These are phyloP conservation scores for Aureobasidium pullulans DNA, from an alignment of 2,329 filamentous ascomycete species.

Conservation along the genomic window DNA sequence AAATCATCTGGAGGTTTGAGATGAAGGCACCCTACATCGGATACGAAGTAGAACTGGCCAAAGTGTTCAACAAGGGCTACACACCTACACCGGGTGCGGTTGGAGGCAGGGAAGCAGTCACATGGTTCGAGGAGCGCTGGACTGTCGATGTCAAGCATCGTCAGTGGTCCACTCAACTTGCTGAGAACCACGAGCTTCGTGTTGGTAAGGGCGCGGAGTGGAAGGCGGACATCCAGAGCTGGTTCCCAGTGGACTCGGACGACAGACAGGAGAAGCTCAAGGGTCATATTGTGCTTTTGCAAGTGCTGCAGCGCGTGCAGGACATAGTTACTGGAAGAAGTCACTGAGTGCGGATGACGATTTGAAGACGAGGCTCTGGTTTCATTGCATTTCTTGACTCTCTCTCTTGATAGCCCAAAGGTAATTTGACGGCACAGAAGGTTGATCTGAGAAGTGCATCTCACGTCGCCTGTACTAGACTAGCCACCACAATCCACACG, in stretches of 20 bases:
- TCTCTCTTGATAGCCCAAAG: not conserved
- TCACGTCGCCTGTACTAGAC: not conserved
- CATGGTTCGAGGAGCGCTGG: constrained; percentile 24
- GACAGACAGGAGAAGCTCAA: not conserved
- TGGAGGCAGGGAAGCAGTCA: constrained; percentile 3
- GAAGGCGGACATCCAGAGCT: constrained; percentile 22
- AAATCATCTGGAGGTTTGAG: constrained; percentile 13
- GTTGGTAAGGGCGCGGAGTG: constrained; percentile 24
- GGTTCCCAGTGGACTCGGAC: constrained; percentile 23
- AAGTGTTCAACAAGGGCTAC: not conserved
- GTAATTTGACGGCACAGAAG: not conserved
- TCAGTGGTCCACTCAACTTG: constrained; percentile 24
- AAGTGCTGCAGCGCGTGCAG: constrained; percentile 19
- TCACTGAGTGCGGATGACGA: not conserved
- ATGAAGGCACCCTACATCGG: not conserved
- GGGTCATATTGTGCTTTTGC: constrained; percentile 24
- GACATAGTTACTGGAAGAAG: not conserved
- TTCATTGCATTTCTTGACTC: not conserved
- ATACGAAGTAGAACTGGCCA: constrained; percentile 13
- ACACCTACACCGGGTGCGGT: not conserved
- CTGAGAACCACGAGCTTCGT: constrained; percentile 22
- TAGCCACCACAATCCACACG: not conserved
- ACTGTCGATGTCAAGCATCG: constrained; percentile 23
- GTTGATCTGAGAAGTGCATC: not conserved
- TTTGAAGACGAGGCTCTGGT: not conserved